A percentile compares a stretch with the other conserved stretches of the same genome.
Conservation (phyloP, 164 flowering plant genomes). For the Nymphaea colorata region DNA sequence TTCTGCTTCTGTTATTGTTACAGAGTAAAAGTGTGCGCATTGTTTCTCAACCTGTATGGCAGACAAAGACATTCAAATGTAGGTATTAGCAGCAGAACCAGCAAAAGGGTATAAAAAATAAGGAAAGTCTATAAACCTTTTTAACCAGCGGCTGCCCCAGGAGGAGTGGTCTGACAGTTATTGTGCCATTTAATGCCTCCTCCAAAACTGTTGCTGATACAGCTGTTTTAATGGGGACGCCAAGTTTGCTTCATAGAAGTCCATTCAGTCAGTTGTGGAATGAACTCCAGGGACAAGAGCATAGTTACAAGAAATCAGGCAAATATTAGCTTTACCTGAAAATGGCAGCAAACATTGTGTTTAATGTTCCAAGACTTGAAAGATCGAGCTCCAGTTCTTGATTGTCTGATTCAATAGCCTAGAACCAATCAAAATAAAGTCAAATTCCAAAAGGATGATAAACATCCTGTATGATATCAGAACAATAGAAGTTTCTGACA, state of each 20-base stretch:
- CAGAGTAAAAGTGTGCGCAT: constrained; percentile 85
- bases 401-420: constrained; percentile 90
- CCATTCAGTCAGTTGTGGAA: not conserved
- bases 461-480: no score
- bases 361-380: constrained; percentile 85
- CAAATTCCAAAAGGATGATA: no score
- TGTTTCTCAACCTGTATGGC: constrained; percentile 84
- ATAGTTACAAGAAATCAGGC: not conserved
- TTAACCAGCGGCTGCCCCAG: constrained; percentile 46
- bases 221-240: constrained; percentile 93
- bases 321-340: constrained; percentile 43
- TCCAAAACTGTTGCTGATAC: constrained; percentile 90
- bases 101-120: not conserved
- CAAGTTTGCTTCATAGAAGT: constrained; percentile 60
- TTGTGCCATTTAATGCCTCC: constrained; percentile 81
- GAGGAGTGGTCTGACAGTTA: constrained; percentile 45
- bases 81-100: not conserved
- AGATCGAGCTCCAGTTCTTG: constrained; percentile 95
- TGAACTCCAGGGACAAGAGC: not conserved
- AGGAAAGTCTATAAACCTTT: constrained; percentile 34
- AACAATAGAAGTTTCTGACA: no score
- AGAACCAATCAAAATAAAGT: not conserved
- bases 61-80: not conserved
- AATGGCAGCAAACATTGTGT: constrained; percentile 96
- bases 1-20: constrained; percentile 66